phyloP scores from a whole-genome alignment of 2,329 filamentous ascomycete species.

The Cytospora leucostoma region DNA sequence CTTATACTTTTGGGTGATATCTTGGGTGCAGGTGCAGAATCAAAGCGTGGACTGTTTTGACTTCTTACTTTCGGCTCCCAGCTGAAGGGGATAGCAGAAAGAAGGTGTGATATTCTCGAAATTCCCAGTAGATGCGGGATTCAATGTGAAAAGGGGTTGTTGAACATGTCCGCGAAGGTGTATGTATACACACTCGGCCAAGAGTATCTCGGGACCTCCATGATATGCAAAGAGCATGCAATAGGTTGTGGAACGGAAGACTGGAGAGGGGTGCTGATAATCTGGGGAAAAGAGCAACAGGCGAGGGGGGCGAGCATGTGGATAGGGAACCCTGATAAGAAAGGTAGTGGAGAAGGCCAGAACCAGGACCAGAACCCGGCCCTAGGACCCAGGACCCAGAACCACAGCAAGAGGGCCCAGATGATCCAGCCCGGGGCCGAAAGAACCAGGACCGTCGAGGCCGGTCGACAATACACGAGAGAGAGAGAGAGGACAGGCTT shows the following conservation, averaged over 20 bases:
- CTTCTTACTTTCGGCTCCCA: neutral
- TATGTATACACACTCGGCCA: neutral
- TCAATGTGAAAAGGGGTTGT: slow-evolving; percentile 4
- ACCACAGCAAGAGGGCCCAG: neutral
- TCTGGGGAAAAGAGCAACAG: slow-evolving; percentile 18
- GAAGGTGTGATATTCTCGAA: slow-evolving; percentile 11
- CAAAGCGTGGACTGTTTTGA: slow-evolving; percentile 2
- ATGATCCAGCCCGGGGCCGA: slow-evolving; percentile 7
- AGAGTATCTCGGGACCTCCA: slow-evolving; percentile 4
- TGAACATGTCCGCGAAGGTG: slow-evolving; percentile 14
- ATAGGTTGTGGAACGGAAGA: slow-evolving; percentile 19
- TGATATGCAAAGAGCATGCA: slow-evolving; percentile 11
- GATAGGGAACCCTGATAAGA: slow-evolving; percentile 8
- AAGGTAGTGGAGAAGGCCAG: slow-evolving; percentile 13
- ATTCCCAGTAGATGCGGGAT: slow-evolving; percentile 12
- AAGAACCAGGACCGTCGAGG: neutral
- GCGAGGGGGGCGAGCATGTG: slow-evolving; percentile 17
- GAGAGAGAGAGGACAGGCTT: neutral
- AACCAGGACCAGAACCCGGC: slow-evolving; percentile 14
- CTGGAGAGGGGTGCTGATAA: slow-evolving; percentile 15
- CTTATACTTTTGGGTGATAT: slow-evolving; percentile 27
- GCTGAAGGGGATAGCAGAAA: neutral
- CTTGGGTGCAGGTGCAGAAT: slow-evolving; percentile 13
- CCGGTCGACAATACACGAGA: neutral
- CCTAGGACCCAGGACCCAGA: neutral